Percentiles rank a stretch among this genome's conserved stretches.
Evolutionary conservation across 176 grass and related monocot genomes (phyloP).

Genomic region (Pontederia crassipes): DNA sequence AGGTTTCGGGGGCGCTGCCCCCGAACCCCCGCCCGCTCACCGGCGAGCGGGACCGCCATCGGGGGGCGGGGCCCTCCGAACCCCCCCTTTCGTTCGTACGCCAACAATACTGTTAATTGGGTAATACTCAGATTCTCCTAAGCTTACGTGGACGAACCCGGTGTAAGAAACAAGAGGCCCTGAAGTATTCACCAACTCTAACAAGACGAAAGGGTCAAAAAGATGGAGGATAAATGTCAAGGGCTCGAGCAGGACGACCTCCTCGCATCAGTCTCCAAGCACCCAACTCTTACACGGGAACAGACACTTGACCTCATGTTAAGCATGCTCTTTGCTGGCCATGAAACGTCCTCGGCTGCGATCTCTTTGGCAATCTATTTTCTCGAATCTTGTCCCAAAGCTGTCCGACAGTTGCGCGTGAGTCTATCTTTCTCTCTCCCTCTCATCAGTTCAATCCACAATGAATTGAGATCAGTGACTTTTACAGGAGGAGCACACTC

Average conservation of each 20-base stretch:
- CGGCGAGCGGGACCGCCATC: too few relatives aligned
- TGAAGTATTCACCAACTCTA: too few relatives aligned
- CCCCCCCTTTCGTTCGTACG: too few relatives aligned
- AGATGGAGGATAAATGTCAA: slow-evolving; percentile 9
- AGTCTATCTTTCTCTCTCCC: not conserved
- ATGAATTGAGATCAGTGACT: too few relatives aligned
- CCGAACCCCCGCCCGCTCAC: too few relatives aligned
- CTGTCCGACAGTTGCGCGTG: slow-evolving; percentile 22
- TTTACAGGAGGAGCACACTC: slow-evolving; percentile 22
- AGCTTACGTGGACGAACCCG: too few relatives aligned
- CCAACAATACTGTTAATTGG: too few relatives aligned
- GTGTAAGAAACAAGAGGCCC: too few relatives aligned
- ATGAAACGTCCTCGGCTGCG: slow-evolving; percentile 24
- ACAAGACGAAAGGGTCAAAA: slow-evolving; percentile 23
- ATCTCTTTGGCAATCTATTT: slow-evolving; percentile 24
- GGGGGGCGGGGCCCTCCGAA: too few relatives aligned
- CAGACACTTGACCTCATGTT: slow-evolving; percentile 31
- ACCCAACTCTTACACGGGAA: slow-evolving; percentile 22
- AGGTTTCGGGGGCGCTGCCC: too few relatives aligned
- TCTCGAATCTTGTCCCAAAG: slow-evolving; percentile 16
- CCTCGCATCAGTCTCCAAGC: slow-evolving; percentile 17
- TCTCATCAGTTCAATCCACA: too few relatives aligned
- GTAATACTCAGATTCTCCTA: too few relatives aligned
- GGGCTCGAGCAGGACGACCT: slow-evolving; percentile 18
- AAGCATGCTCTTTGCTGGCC: slow-evolving; percentile 33